These are phyloP conservation scores for Termitomyces sp. DNA, from an alignment of 768 basidiomycete species.

Conservation along the genomic window DNA sequence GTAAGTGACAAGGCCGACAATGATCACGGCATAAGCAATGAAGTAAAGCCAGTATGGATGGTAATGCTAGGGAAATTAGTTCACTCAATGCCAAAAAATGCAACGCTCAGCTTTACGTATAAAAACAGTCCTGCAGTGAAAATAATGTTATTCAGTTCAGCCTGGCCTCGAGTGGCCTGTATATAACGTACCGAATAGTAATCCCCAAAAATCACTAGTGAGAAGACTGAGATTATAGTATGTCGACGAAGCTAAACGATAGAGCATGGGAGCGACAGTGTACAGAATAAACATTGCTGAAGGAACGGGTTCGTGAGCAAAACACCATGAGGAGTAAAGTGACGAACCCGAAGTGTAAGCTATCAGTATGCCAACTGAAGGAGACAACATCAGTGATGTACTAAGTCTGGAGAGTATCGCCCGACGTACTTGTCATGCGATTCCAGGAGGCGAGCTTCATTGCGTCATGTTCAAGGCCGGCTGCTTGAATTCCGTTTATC, in stretches of 20 bases:
- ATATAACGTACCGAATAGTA: conserved; percentile 65
- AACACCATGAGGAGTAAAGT: not conserved
- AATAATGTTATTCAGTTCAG: not conserved
- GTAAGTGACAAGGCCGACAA: conserved; percentile 74
- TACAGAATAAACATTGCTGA: conserved; percentile 83
- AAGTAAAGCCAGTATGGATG: conserved; percentile 89
- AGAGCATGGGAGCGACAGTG: conserved; percentile 80
- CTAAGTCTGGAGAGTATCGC: not conserved
- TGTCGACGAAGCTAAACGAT: conserved; percentile 81
- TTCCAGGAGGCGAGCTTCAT: conserved; percentile 73
- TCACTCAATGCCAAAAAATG: not conserved
- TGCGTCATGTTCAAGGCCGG: conserved; percentile 63
- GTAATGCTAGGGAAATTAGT: conserved; percentile 52
- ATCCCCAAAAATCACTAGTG: conserved; percentile 86
- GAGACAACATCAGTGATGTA: conserved; percentile 1
- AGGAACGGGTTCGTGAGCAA: not conserved
- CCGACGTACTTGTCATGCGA: conserved; percentile 56
- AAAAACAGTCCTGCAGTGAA: conserved; percentile 40
- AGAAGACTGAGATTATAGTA: conserved; percentile 84
- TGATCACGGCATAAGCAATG: conserved; percentile 66
- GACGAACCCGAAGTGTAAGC: conserved; percentile 34
- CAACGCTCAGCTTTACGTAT: conserved; percentile 29
- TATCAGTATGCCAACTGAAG: conserved; percentile 41
- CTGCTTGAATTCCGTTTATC: conserved; percentile 76
- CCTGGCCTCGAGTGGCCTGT: conserved; percentile 2